Percentiles rank a stretch among this genome's conserved stretches.
These are phyloP conservation scores for Neoboletus brunneissimus DNA, from an alignment of 768 basidiomycete genomes.

Conservation along the genomic window DNA sequence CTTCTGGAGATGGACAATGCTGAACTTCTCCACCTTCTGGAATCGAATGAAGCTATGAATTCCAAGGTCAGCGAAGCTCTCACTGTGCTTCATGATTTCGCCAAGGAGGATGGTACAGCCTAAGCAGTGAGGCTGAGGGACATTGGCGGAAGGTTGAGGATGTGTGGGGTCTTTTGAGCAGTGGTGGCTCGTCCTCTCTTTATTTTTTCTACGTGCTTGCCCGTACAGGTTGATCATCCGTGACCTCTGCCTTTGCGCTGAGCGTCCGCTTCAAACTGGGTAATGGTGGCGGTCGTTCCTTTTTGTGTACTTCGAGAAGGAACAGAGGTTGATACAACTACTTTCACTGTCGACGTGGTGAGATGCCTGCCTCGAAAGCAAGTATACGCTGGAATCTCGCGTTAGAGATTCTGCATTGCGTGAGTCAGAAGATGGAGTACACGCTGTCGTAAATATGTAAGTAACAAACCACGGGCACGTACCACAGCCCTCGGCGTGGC, in stretches of 20 bases:
- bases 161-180: constrained; percentile 35
- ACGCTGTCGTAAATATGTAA: not conserved
- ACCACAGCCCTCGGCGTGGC: no score
- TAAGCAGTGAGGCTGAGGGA: constrained; percentile 1
- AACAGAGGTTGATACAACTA: constrained; percentile 61
- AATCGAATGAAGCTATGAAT: constrained; percentile 76
- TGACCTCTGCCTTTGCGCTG: constrained; percentile 38
- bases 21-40: constrained; percentile 88
- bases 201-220: constrained; percentile 37
- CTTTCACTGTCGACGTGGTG: constrained; percentile 35
- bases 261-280: constrained; percentile 37
- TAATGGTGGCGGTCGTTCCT: constrained; percentile 54
- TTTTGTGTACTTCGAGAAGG: constrained; percentile 47
- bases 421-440: not conserved
- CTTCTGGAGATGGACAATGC: constrained; percentile 97
- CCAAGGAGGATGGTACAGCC: constrained; percentile 38
- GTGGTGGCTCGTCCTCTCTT: constrained; percentile 49
- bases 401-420: not conserved
- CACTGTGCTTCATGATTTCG: constrained; percentile 81
- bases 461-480: no score
- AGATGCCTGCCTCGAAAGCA: not conserved
- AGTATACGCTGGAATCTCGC: not conserved
- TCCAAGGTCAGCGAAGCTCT: constrained; percentile 93
- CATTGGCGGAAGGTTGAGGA: constrained; percentile 3
- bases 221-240: constrained; percentile 36